These are phyloP conservation scores for Reticulascus tulasneorum DNA, from an alignment of 2,329 filamentous ascomycete species.

Conservation along the genomic window DNA sequence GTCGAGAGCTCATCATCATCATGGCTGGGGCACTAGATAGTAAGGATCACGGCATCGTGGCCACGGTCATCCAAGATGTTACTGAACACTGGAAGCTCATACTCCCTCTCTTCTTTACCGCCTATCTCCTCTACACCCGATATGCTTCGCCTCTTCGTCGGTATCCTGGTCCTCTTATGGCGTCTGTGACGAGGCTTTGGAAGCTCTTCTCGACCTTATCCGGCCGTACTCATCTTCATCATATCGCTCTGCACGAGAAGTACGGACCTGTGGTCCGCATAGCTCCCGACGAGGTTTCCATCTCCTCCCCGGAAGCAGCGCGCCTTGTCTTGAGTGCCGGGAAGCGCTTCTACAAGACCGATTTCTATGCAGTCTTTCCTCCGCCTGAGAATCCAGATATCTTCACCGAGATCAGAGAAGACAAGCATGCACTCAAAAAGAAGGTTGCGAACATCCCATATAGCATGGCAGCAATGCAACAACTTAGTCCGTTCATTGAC, in stretches of 20 bases:
- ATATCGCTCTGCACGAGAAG: constrained; percentile 34
- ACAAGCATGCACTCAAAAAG: constrained; percentile 53
- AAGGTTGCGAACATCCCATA: constrained; percentile 48
- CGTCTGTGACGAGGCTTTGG: constrained; percentile 44
- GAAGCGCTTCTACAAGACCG: constrained; percentile 49
- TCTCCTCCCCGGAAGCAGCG: constrained; percentile 32
- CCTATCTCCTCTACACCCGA: constrained; percentile 41
- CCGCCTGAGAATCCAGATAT: constrained; percentile 55
- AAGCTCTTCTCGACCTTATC: constrained; percentile 33
- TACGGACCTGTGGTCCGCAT: constrained; percentile 28
- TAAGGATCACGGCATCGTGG: no score
- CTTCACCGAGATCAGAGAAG: constrained; percentile 52
- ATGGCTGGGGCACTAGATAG: no score
- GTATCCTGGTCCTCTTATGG: constrained; percentile 69
- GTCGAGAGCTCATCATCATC: no score
- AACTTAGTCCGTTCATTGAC: constrained; percentile 47
- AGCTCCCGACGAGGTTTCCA: constrained; percentile 20
- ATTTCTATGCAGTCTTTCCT: constrained; percentile 51
- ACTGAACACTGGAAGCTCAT: constrained; percentile 44
- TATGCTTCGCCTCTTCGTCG: constrained; percentile 57
- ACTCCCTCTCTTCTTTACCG: constrained; percentile 24
- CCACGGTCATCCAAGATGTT: no score
- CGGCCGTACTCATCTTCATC: constrained; percentile 36
- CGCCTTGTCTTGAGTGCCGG: constrained; percentile 43
- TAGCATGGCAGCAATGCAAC: constrained; percentile 50